Base-by-base conservation (phyloP, 176 grass and related monocot genomes). In the Oryza longistaminata region DNA sequence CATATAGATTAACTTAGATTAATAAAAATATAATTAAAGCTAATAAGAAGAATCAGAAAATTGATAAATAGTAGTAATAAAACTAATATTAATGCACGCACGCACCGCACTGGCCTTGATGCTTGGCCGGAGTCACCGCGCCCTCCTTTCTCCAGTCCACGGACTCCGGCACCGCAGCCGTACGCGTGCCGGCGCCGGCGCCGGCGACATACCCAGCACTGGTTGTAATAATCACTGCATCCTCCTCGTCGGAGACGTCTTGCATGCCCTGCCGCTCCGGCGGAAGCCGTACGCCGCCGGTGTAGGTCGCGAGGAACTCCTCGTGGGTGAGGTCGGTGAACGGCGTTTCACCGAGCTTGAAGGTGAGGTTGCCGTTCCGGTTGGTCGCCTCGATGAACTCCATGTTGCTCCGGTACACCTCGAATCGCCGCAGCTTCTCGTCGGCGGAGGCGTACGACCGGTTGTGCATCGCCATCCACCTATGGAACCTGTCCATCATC, bases 141-240 rank as follows among this genome's bases (percentile, higher is more conserved):
- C 91, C 91, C 66, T 85, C 76, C 35, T 82, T 71, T 69, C 91
- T 84, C 91, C 88, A 90, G 68, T 93, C 91, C 0, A 93, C 29
- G 16, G 81, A 42, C 11, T 5, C 53, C 13, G 81, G 77, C 16
- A 53, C 2, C 2, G 67, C 24, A 49, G 14, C 49, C 33, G 0
- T 31, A 40, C 2, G 74, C 37, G 4, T 1, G 29, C 29, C 29
- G 29, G 29, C 29, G 1, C 37, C 1, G 6, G n/a, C 37, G 21
- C 21, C 52, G 0, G 6, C 0, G 7, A 65, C 58, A 43, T 65
- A 35, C 25, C 76, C 76, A 1, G 7, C 58, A 0, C 61, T 37
- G 43, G 52, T 76, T 21, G 50, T 76, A 31, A 76, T 76, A 31
- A 76, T 76, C 29, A 76, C 19, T 1, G 9, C 17, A 13, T 49